These are phyloP conservation scores for Blastocystis sp. DNA, from an alignment of 352 stramenopile species.

Conservation along the genomic window DNA sequence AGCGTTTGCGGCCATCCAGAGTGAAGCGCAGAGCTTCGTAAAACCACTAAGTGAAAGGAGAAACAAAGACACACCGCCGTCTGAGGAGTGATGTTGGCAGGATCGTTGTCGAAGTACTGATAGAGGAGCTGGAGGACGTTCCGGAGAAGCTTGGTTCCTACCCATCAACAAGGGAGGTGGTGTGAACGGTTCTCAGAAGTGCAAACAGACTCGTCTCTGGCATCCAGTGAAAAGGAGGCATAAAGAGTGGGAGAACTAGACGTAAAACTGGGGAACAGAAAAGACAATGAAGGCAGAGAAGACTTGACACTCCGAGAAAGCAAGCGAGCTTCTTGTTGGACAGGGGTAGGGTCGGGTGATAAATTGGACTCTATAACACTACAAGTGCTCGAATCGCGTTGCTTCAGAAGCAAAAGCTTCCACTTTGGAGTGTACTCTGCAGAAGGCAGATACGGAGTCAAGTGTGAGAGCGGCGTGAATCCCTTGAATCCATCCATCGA, in stretches of 20 bases:
- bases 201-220: not conserved
- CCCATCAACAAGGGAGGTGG: not conserved
- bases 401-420: not conserved
- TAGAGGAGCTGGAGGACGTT: not conserved
- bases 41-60: not conserved
- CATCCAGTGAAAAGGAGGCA: not conserved
- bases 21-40: not conserved
- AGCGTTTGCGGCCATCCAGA: slow-evolving; percentile 81
- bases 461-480: not conserved
- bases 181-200: not conserved
- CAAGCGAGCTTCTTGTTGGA: not conserved
- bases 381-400: not conserved
- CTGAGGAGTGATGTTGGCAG: not conserved
- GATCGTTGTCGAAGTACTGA: not conserved
- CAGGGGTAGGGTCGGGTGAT: not conserved
- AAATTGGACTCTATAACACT: not conserved
- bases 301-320: not conserved
- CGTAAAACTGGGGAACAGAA: not conserved
- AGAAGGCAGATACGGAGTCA: not conserved
- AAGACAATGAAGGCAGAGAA: not conserved
- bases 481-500: not conserved
- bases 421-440: not conserved
- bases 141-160: not conserved
- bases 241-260: not conserved
- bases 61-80: not conserved